Percentiles rank a stretch among this genome's conserved stretches.
Conservation (phyloP, 805 yeast genomes). For the Schwanniomyces occidentalis region DNA sequence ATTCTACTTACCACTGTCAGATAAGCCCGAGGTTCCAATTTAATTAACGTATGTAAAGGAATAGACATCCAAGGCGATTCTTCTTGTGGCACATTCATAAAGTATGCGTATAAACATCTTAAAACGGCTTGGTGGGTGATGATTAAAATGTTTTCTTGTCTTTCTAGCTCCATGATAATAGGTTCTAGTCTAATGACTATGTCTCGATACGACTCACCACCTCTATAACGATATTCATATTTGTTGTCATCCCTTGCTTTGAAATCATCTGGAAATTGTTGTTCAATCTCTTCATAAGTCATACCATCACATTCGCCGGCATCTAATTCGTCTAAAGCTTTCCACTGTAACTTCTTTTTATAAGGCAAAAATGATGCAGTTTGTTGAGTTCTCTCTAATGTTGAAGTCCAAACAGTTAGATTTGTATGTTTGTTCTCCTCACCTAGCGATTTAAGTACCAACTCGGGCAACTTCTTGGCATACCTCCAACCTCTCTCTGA, state of each 20-base stretch:
- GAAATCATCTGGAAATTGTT: constrained; percentile 87
- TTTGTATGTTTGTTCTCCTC: constrained; percentile 50
- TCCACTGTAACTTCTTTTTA: constrained; percentile 82
- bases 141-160: constrained; percentile 92
- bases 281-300: constrained; percentile 91
- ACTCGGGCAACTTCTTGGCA: constrained; percentile 75
- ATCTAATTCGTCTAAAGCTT: constrained; percentile 93
- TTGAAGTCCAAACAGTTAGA: constrained; percentile 94
- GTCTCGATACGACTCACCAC: constrained; percentile 96
- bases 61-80: constrained; percentile 99
- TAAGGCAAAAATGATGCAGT: constrained; percentile 83
- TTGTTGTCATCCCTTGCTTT: constrained; percentile 94
- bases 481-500: constrained; percentile 83
- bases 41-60: constrained; percentile 92
- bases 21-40: constrained; percentile 93
- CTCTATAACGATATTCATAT: constrained; percentile 92
- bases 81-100: constrained; percentile 97
- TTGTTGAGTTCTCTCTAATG: constrained; percentile 86
- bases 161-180: constrained; percentile 95
- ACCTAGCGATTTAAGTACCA: constrained; percentile 67
- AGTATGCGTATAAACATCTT: constrained; percentile 94
- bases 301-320: constrained; percentile 98
- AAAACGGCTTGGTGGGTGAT: constrained; percentile 98
- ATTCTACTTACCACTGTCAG: constrained; percentile 85
- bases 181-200: constrained; percentile 95